Conservation (phyloP, 306 rosid genomes). For the Glycyrrhiza uralensis region DNA sequence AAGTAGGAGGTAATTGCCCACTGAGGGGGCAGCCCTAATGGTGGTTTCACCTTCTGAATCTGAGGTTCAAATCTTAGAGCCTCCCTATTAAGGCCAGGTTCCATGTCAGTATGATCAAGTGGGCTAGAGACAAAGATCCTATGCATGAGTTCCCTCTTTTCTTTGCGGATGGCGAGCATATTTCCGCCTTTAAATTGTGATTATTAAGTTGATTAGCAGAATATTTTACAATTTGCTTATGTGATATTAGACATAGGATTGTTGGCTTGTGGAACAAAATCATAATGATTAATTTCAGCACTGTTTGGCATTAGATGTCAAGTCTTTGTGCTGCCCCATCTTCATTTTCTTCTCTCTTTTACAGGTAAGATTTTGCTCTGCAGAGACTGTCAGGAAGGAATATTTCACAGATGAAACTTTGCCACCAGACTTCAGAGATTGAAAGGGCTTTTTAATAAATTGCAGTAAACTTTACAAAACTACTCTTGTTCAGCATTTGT, state of each 20-base stretch:
- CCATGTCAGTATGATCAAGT: not conserved
- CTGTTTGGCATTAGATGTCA: not conserved
- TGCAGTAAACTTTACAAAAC: not conserved
- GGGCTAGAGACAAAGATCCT: not conserved
- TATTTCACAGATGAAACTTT: slow-evolving; percentile 67
- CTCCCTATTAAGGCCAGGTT: not conserved
- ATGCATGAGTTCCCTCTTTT: not conserved
- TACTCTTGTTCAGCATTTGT: not conserved
- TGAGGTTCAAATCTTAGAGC: not conserved
- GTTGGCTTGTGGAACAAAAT: slow-evolving; percentile 18
- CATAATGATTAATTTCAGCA: slow-evolving; percentile 7
- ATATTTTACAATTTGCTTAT: not conserved
- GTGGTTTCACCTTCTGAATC: slow-evolving; percentile 6
- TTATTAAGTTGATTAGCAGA: not conserved
- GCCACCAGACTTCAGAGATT: slow-evolving; percentile 61
- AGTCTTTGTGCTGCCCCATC: not conserved
- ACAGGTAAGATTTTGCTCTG: slow-evolving; percentile 86
- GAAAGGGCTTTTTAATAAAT: slow-evolving; percentile 20
- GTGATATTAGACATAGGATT: not conserved
- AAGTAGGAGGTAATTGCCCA: not conserved
- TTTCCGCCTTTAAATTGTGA: not conserved
- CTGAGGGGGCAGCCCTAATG: not conserved
- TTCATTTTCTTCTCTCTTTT: slow-evolving; percentile 27
- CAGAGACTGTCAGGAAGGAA: slow-evolving; percentile 65
- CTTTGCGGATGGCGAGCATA: not conserved